Percentiles rank a stretch among this genome's conserved stretches.
These are phyloP conservation scores for Pyrus communis DNA, from an alignment of 306 rosid species.

Conservation along the genomic window DNA sequence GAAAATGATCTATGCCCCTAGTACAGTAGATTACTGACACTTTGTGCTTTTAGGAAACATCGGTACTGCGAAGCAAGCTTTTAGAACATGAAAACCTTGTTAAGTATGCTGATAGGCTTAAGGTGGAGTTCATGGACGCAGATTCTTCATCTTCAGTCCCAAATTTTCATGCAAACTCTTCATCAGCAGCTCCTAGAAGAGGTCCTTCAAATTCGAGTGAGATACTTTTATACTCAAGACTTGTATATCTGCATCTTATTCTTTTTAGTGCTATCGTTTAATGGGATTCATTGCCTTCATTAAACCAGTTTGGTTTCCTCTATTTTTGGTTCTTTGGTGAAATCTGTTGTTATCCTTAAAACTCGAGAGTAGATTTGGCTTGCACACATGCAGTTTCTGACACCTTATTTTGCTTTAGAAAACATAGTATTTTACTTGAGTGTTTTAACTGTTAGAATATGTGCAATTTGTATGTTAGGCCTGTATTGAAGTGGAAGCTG, in stretches of 20 bases:
- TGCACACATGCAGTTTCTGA: neutral
- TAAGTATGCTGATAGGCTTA: conserved; percentile 54
- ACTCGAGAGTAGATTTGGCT: neutral
- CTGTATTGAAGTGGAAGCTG: neutral
- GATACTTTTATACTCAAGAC: conserved; percentile 20
- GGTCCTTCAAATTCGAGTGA: conserved; percentile 60
- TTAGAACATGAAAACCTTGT: conserved; percentile 63
- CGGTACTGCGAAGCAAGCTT: conserved; percentile 60
- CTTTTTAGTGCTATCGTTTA: neutral
- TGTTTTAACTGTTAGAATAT: neutral
- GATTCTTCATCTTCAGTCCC: conserved; percentile 42
- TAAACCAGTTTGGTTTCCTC: neutral
- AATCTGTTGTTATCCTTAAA: neutral
- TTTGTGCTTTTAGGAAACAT: conserved; percentile 61
- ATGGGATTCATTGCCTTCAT: neutral
- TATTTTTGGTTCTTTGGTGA: neutral
- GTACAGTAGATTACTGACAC: conserved; percentile 9
- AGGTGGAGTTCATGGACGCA: conserved; percentile 45
- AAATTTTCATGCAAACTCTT: conserved; percentile 31
- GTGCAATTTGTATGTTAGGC: neutral
- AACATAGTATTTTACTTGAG: neutral
- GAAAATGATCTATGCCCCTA: too few species aligned
- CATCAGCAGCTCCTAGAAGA: conserved; percentile 54
- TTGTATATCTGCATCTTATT: neutral
- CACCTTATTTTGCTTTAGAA: neutral